A percentile compares a stretch with the other conserved stretches of the same genome.
Evolutionary conservation across 495 filamentous ascomycete species (phyloP).

Genomic region (Cladorrhinum samala): DNA sequence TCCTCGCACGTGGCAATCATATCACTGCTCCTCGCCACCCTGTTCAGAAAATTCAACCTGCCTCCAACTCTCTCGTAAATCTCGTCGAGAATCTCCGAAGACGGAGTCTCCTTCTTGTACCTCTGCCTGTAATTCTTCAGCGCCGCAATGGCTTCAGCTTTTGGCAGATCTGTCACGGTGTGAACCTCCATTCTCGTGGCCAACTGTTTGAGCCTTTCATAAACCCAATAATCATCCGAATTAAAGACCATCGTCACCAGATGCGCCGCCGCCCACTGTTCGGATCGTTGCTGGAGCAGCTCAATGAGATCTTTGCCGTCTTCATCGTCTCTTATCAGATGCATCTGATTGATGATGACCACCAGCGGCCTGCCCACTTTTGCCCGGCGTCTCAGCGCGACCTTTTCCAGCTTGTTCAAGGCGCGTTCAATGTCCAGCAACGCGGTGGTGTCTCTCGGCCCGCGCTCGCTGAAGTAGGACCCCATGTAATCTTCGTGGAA

Average conservation of each 20-base stretch:
- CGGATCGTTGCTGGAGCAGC: conserved; percentile 89
- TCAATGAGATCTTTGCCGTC: conserved; percentile 88
- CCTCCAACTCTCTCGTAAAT: conserved; percentile 84
- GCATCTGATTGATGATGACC: conserved; percentile 85
- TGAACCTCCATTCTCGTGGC: conserved; percentile 89
- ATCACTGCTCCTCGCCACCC: conserved; percentile 73
- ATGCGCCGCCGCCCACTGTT: conserved; percentile 88
- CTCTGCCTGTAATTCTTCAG: conserved; percentile 66
- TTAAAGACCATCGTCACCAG: conserved; percentile 89
- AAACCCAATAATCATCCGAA: conserved; percentile 96
- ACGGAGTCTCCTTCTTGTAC: conserved; percentile 56
- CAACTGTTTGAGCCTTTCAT: conserved; percentile 84
- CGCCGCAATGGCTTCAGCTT: conserved; percentile 65
- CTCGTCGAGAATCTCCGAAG: conserved; percentile 54
- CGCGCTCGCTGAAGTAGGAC: conserved; percentile 86
- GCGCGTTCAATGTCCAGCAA: conserved; percentile 92
- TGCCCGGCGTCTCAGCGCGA: conserved; percentile 63
- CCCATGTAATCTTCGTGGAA: conserved; percentile 90
- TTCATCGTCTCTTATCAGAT: conserved; percentile 84
- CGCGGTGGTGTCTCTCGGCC: conserved; percentile 84
- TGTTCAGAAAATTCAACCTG: conserved; percentile 75
- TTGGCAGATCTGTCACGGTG: conserved; percentile 72
- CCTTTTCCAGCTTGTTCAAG: conserved; percentile 96
- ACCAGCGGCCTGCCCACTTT: conserved; percentile 62
- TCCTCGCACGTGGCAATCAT: conserved; percentile 71